Base-by-base conservation (phyloP, 306 rosid species). In the Ziziphus jujuba region DNA sequence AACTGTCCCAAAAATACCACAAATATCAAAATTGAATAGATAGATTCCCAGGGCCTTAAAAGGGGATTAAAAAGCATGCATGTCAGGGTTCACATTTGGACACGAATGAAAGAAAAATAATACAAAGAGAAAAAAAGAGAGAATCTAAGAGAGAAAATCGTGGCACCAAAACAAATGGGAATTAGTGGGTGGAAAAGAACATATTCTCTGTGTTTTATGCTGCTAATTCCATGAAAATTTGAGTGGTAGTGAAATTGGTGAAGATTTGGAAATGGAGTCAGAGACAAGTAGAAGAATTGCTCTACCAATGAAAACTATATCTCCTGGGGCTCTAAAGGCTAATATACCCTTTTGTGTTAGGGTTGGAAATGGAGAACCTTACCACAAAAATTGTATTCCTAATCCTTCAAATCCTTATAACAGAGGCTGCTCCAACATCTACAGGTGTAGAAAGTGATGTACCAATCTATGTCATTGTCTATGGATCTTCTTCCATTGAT, bases 361-460 rank as follows among this genome's bases (percentile, higher is more conserved):
- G 8, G 48, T 9, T 33, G 19, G 17, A 28, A 4, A 9, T 33
- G 19, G 17, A 28, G 9, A 17, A 1, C 33, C 70, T 16, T 63
- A 48, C 7, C n/a, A 4, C 14, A 51, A 24, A 20, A 50, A 33
- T 49, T 33, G 70, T 35, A 24, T 65, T 1, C 70, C 70, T 48
- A 47, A 36, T 3, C 60, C 25, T 5, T 51, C 70, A 33, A 65
- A 65, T 48, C 58, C n/a, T 65, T 23, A 51, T 5, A 21, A 19
- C 31, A 65, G 59, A 7, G 70, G 60, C 59, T 52, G 59, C 60
- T 34, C 36, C 38, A 25, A 4, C 23, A 44, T 23, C 44, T 48
- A 48, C 56, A 63, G 56, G 68, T 63, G 68, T 15, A 45, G 68
- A 35, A 28, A 28, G 33, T 28, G 33, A 28, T 28, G n/a, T n/a